Evolutionary conservation across 495 filamentous ascomycete genomes (phyloP), one percentile per base, ranked within the genome.

Genomic region (Penicillium maclennaniae): DNA sequence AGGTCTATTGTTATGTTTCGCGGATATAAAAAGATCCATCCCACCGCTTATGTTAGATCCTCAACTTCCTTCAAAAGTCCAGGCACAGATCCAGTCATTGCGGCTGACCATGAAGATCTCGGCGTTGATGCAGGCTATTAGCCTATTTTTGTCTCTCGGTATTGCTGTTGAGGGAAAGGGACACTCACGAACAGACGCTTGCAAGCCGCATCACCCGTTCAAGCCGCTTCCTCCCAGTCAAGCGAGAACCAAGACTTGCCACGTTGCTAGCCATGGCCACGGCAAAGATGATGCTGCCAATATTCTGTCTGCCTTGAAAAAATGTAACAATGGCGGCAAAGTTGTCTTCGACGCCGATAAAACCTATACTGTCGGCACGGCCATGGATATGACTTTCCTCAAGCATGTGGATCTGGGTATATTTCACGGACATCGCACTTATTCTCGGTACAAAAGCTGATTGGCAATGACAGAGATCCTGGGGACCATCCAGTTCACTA

Each of bases 321-420:
- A 75, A 21, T 88, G 85, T 67, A 88, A 88, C 61, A 70, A 84
- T 62, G 86, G 84, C 16, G 86, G 84, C 4, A 81, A 79, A 50
- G 81, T 85, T 6, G 74, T 88, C 8, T 87, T 88, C 56, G 72
- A 76, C 19, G 62, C 65, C 19, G 70, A 70, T n/a, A 72, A 65
- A 51, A 68, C 72, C 5, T 89, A 87, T 57, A 77, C 73, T 21
- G 79, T 88, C 53, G 82, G 82, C 4, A 87, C 79, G 6, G 85
- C 85, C 6, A 61, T 88, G 53, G 82, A 88, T 56, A 63, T 86
- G 69, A 85, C 78, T 0, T 85, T 82, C 56, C 65, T 87, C 42
- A 75, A 80, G 41, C 75, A 85, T 58, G 71, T 88, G 43, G 85
- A 89, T 66, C 64, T 88, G 4, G 69, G 73, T 76, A 64, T 19